Evolutionary conservation across 176 grass and related monocot genomes (phyloP), one percentile per base, ranked within the genome.

Genomic region (Oryza coarctata): DNA sequence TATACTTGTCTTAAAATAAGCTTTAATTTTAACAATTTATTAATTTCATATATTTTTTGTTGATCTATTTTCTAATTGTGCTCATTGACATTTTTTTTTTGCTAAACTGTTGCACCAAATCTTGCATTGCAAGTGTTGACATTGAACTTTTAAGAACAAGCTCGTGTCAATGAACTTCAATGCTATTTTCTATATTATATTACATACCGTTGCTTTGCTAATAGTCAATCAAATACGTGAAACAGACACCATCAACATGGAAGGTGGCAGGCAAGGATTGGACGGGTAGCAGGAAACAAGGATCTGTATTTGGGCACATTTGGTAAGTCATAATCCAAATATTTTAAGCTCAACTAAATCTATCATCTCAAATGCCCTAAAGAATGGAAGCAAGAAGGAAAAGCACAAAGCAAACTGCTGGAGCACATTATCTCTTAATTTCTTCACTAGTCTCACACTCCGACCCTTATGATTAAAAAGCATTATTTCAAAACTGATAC

Each of bases 271-370:
- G 93, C 93, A 64, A 88, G 93, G 32, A 94, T 94, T 28, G 93
- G 93, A 86, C 82, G 93, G 31, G 89, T 94, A 45, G 93, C 89
- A 58, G 93, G 93, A 76, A 94, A 94, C 73, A 94, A 94, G 79
- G 93, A 94, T 84, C 87, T 94, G 35, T 94, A 94, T 74, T 78
- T 94, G 26, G 93, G 93, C 50, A 92, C 93, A 60, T 94, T 94
- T 25, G 89, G 93, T 94, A 84, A 92, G 90, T 87, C 18, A 78
- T 40, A 25, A 8, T 49, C 31, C 22, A 28, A 81, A 80, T 40
- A 15, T 63, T 31, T 70, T 78, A 32, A 8, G 6, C 60, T 1
- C 32, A 18, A 41, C 43, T 41, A 18, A 44, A 73, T 72, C 27
- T 38, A 33, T n/a, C 80, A 73, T 36, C 23, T 41, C 3, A 9